Evolutionary conservation across 2,329 filamentous ascomycete genomes (phyloP).

Genomic region (Colletotrichum falcatum): DNA sequence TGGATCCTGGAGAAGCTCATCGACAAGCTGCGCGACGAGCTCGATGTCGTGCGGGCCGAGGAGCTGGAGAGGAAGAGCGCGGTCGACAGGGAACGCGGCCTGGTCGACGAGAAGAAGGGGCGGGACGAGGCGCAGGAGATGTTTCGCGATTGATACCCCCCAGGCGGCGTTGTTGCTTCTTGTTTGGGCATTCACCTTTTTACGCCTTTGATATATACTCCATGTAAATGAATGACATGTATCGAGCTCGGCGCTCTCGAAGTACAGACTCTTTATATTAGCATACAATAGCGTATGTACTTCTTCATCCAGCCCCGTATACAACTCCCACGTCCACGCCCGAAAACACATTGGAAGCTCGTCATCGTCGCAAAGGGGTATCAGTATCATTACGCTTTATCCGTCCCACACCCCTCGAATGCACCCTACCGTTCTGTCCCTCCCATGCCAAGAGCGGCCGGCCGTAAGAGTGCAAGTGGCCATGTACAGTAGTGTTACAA

Average conservation of each 20-base stretch:
- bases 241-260: neutral
- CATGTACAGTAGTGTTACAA: constrained; percentile 9
- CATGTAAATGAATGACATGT: neutral
- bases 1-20: constrained; percentile 78
- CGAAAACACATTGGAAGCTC: neutral
- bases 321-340: neutral
- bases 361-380: constrained; percentile 5
- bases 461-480: neutral
- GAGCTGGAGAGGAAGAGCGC: constrained; percentile 6
- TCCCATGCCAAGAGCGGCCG: neutral
- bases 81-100: constrained; percentile 57
- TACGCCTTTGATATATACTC: neutral
- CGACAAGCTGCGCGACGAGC: constrained; percentile 65
- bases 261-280: neutral
- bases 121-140: constrained; percentile 28
- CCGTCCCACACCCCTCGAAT: neutral
- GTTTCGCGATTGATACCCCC: constrained; percentile 22
- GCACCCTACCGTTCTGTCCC: neutral
- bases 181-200: neutral
- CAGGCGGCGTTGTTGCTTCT: no score
- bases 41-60: constrained; percentile 53
- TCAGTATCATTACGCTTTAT: constrained; percentile 23
- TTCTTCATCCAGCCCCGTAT: no score
- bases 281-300: neutral
- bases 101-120: constrained; percentile 53